Conservation (phyloP, 179 eudicot genomes). For the Vitellaria paradoxa region DNA sequence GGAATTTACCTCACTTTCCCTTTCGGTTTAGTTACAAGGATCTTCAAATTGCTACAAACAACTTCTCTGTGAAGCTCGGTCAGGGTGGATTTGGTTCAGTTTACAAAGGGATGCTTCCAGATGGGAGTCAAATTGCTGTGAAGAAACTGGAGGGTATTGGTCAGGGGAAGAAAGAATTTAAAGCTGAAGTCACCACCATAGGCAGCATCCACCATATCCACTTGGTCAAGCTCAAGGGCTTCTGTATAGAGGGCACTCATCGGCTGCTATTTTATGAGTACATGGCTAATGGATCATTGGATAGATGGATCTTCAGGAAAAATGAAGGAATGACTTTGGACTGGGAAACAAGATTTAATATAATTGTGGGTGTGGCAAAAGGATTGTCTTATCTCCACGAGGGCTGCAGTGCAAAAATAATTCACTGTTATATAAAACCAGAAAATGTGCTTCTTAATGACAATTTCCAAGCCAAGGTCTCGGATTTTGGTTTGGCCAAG, state of each 20-base stretch:
- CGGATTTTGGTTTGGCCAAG: too few species aligned
- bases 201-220: slow-evolving; percentile 70
- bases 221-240: too few species aligned
- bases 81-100: slow-evolving; percentile 32
- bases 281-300: too few species aligned
- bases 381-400: too few species aligned
- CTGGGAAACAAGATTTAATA: too few species aligned
- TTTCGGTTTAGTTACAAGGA: slow-evolving; percentile 58
- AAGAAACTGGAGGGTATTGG: slow-evolving; percentile 59
- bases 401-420: too few species aligned
- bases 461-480: slow-evolving; percentile 24
- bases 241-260: too few species aligned
- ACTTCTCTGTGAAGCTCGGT: slow-evolving; percentile 65
- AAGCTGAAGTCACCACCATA: slow-evolving; percentile 74
- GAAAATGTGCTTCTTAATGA: slow-evolving; percentile 78
- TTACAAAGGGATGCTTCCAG: slow-evolving; percentile 58
- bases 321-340: too few species aligned
- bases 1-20: slow-evolving; percentile 59
- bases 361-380: too few species aligned
- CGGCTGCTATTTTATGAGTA: too few species aligned
- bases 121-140: slow-evolving; percentile 68
- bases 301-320: too few species aligned
- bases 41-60: slow-evolving; percentile 57
- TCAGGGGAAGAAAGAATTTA: slow-evolving; percentile 76
- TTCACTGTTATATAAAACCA: too few species aligned